These are phyloP conservation scores for Russula emetica DNA, from an alignment of 768 basidiomycete genomes.

Conservation along the genomic window DNA sequence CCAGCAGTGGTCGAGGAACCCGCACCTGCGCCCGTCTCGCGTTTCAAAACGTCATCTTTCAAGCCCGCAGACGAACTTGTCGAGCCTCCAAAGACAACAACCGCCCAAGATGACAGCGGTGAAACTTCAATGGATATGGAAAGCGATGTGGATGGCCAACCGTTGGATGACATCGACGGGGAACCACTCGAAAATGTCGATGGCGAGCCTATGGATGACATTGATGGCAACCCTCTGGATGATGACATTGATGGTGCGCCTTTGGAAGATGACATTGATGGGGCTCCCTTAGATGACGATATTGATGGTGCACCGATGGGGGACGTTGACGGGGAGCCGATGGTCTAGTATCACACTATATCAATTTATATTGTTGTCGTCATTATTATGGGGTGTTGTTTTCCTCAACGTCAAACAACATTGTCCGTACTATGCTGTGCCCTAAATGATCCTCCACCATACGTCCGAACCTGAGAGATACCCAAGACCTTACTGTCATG, in stretches of 20 bases:
- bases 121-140: constrained; percentile 42
- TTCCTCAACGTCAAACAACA: constrained; percentile 12
- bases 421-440: constrained; percentile 3
- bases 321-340: constrained; percentile 37
- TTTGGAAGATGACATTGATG: constrained; percentile 29
- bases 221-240: constrained; percentile 43
- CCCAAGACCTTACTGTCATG: constrained; percentile 2
- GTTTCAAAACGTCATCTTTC: constrained; percentile 77
- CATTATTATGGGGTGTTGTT: not conserved
- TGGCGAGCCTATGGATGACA: constrained; percentile 33
- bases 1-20: constrained; percentile 34
- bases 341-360: constrained; percentile 19
- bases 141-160: constrained; percentile 51
- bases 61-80: constrained; percentile 54
- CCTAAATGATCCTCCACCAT: constrained; percentile 3
- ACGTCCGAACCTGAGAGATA: constrained; percentile 10
- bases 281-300: constrained; percentile 30
- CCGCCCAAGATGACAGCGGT: constrained; percentile 36
- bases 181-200: constrained; percentile 38
- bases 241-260: constrained; percentile 28
- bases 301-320: constrained; percentile 36
- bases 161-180: constrained; percentile 46
- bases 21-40: constrained; percentile 40
- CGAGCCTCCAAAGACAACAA: constrained; percentile 30
- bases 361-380: not conserved